Conservation (phyloP, 495 filamentous ascomycete genomes). For the Hyphodiscus hymeniophilus region DNA sequence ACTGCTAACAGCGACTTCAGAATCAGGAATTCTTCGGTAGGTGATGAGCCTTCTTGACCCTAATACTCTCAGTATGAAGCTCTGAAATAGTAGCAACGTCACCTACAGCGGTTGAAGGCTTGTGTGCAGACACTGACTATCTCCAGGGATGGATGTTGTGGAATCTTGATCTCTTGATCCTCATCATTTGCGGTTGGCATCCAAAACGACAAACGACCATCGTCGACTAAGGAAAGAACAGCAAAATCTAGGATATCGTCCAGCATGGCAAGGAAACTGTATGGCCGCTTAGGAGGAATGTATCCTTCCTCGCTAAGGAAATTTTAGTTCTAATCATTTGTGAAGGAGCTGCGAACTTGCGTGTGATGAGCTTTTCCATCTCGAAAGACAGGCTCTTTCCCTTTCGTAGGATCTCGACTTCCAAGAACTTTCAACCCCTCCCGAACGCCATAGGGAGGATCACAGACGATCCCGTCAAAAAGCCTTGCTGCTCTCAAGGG, state of each 20-base stretch:
- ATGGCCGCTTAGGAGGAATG: conserved; percentile 82
- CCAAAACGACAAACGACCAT: conserved; percentile 84
- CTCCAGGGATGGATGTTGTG: conserved; percentile 67
- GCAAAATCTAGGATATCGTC: conserved; percentile 84
- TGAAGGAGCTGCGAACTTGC: conserved; percentile 32
- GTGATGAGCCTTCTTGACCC: conserved; percentile 81
- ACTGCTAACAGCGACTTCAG: conserved; percentile 31
- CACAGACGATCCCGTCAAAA: conserved; percentile 90
- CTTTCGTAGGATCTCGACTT: conserved; percentile 53
- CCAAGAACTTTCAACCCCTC: conserved; percentile 88
- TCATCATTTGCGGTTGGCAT: conserved; percentile 89
- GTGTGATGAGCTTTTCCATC: conserved; percentile 64
- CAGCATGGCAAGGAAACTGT: conserved; percentile 83
- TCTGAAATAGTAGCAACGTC: conserved; percentile 7
- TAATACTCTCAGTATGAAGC: conserved; percentile 10
- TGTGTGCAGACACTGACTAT: conserved; percentile 77
- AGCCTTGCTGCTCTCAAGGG: conserved; percentile 57
- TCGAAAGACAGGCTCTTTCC: conserved; percentile 51
- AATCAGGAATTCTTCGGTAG: conserved; percentile 63
- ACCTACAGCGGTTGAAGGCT: conserved; percentile 74
- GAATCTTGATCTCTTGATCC: conserved; percentile 60
- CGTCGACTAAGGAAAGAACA: conserved; percentile 65
- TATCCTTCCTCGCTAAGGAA: conserved; percentile 57
- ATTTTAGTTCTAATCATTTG: conserved; percentile 1
- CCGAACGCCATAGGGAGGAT: conserved; percentile 95